Evolutionary conservation across 2,329 filamentous ascomycete species (phyloP).

Genomic region (Colletotrichum scovillei): DNA sequence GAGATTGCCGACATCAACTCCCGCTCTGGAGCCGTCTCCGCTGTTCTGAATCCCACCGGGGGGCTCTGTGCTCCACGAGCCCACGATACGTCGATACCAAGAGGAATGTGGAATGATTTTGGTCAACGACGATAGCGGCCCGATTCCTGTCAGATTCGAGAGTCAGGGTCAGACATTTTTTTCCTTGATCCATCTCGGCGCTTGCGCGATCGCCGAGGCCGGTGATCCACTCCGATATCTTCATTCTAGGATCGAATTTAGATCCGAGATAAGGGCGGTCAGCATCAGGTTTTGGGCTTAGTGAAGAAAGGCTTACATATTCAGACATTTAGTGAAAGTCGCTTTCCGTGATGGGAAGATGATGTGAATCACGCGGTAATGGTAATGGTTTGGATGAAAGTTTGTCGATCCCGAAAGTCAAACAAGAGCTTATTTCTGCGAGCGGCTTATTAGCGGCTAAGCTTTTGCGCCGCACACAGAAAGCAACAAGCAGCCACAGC

Average conservation of each 20-base stretch:
- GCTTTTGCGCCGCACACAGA: no score
- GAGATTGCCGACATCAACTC: conserved; percentile 32
- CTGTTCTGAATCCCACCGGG: conserved; percentile 14
- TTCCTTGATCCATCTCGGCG: neutral
- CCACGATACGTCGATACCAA: neutral
- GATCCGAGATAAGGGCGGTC: neutral
- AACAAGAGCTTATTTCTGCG: neutral
- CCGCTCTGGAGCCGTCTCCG: conserved; percentile 26
- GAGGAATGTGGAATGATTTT: neutral
- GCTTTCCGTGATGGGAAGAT: neutral
- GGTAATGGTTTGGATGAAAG: neutral
- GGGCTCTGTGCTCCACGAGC: neutral
- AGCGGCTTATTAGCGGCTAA: neutral
- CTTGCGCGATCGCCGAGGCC: conserved; percentile 16
- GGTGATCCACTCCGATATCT: neutral
- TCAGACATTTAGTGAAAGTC: neutral
- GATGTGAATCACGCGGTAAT: neutral
- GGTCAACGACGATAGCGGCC: conserved; percentile 5
- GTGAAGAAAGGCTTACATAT: neutral
- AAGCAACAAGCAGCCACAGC: no score
- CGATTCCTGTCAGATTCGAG: neutral
- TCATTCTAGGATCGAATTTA: neutral
- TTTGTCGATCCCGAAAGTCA: conserved; percentile 1
- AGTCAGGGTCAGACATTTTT: neutral
- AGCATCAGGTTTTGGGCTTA: neutral